phyloP scores from a whole-genome alignment of 768 basidiomycete species.

The Tulasnella sp. region DNA sequence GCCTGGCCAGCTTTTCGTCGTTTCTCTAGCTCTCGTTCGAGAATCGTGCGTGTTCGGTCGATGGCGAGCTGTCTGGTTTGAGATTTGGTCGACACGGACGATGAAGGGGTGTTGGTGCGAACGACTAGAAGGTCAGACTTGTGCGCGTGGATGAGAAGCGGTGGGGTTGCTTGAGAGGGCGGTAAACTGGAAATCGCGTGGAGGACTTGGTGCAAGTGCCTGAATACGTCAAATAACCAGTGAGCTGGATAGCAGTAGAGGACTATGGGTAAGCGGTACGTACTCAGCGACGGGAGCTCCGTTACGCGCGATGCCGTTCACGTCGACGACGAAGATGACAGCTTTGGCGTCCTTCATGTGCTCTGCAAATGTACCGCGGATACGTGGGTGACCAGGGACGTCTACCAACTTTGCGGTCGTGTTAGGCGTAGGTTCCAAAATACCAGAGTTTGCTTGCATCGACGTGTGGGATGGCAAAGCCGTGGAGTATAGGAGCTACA shows the following conservation, averaged over 20 bases:
- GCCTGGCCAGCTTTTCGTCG: slow-evolving; percentile 42
- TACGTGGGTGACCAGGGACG: slow-evolving; percentile 80
- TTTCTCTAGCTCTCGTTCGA: slow-evolving; percentile 83
- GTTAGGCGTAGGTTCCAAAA: slow-evolving; percentile 41
- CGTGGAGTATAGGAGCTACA: slow-evolving; percentile 62
- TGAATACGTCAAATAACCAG: slow-evolving; percentile 37
- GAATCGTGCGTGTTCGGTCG: slow-evolving; percentile 66
- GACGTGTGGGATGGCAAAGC: slow-evolving; percentile 70
- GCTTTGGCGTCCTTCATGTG: slow-evolving; percentile 59
- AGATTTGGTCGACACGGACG: slow-evolving; percentile 40
- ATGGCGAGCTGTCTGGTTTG: slow-evolving; percentile 41
- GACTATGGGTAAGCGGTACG: slow-evolving; percentile 37
- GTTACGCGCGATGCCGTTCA: slow-evolving; percentile 72
- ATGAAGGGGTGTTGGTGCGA: slow-evolving; percentile 41
- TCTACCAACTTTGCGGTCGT: slow-evolving; percentile 51
- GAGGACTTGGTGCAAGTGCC: slow-evolving; percentile 69
- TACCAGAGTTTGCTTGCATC: slow-evolving; percentile 63
- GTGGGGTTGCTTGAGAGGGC: slow-evolving; percentile 60
- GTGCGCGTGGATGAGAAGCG: slow-evolving; percentile 67
- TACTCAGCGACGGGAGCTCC: slow-evolving; percentile 75
- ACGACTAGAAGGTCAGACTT: slow-evolving; percentile 66
- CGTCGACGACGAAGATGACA: slow-evolving; percentile 75
- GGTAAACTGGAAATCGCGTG: slow-evolving; percentile 68
- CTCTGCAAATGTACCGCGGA: slow-evolving; percentile 69
- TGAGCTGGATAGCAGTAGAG: background rate